Evolutionary conservation across 202 grass and related monocot species (phyloP).

Genomic region (Carex sylvatica): DNA sequence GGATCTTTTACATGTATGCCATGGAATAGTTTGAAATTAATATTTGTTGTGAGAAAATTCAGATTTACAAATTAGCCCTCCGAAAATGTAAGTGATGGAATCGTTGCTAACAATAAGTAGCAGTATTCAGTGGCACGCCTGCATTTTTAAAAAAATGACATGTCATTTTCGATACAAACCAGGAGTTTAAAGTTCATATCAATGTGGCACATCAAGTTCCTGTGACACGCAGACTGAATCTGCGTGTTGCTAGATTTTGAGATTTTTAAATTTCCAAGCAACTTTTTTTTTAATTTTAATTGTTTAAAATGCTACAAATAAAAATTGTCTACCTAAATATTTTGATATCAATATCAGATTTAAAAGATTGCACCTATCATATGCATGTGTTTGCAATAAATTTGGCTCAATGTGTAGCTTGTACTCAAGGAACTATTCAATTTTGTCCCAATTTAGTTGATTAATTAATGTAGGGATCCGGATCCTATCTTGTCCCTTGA

Average conservation of each 20-base stretch:
- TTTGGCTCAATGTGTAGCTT: not conserved
- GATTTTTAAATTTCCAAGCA: too few relatives aligned
- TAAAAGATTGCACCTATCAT: not conserved
- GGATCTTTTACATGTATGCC: not conserved
- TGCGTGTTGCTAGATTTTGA: too few relatives aligned
- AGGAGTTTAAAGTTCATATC: too few relatives aligned
- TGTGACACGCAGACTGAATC: too few relatives aligned
- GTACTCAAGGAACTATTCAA: not conserved
- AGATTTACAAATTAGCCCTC: not conserved
- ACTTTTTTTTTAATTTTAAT: too few relatives aligned
- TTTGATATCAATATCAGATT: not conserved
- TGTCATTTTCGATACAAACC: too few relatives aligned
- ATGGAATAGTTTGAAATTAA: not conserved
- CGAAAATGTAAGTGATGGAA: not conserved
- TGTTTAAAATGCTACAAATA: too few relatives aligned
- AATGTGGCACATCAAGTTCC: too few relatives aligned
- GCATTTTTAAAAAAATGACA: too few relatives aligned
- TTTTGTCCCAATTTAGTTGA: not conserved
- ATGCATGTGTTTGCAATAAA: not conserved
- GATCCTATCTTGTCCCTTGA: too few relatives aligned
- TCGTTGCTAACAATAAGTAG: not conserved
- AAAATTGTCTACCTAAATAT: not conserved
- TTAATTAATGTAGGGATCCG: too few relatives aligned
- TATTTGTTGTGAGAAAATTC: not conserved
- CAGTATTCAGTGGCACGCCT: too few relatives aligned